A percentile compares a stretch with the other conserved stretches of the same genome.
Conservation (phyloP, 2,329 filamentous ascomycete genomes). For the Talaromyces funiculosus region DNA sequence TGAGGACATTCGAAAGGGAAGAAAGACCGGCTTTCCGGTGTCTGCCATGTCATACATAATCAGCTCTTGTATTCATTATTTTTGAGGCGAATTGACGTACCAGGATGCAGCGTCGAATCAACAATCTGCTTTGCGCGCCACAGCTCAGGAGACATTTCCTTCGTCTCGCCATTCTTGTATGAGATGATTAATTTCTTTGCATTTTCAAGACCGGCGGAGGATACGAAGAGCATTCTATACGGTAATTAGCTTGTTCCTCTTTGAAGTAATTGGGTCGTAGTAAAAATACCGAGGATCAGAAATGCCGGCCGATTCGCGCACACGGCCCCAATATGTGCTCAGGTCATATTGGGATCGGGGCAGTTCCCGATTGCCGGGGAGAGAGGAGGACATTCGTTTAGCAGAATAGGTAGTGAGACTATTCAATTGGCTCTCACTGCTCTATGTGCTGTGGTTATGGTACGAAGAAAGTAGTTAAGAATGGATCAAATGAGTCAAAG, state of each 20-base stretch:
- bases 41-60: slow-evolving; percentile 48
- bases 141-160: slow-evolving; percentile 79
- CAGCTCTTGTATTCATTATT: background rate
- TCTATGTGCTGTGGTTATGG: no score
- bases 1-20: slow-evolving; percentile 96
- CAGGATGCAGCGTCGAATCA: slow-evolving; percentile 91
- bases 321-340: slow-evolving; percentile 88
- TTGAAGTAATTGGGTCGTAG: no score
- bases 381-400: slow-evolving; percentile 53
- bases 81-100: slow-evolving; percentile 45
- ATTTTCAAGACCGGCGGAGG: slow-evolving; percentile 69
- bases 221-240: slow-evolving; percentile 81
- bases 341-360: slow-evolving; percentile 91
- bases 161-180: slow-evolving; percentile 78
- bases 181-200: slow-evolving; percentile 74
- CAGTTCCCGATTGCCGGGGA: slow-evolving; percentile 68
- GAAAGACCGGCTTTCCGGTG: slow-evolving; percentile 82
- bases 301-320: slow-evolving; percentile 80
- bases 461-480: no score
- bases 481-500: slow-evolving; percentile 18
- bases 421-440: background rate
- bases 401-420: background rate
- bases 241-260: background rate
- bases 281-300: slow-evolving; percentile 78
- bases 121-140: slow-evolving; percentile 97